Evolutionary conservation across 2,329 filamentous ascomycete species (phyloP).

Genomic region (Cladophialophora bantiana): DNA sequence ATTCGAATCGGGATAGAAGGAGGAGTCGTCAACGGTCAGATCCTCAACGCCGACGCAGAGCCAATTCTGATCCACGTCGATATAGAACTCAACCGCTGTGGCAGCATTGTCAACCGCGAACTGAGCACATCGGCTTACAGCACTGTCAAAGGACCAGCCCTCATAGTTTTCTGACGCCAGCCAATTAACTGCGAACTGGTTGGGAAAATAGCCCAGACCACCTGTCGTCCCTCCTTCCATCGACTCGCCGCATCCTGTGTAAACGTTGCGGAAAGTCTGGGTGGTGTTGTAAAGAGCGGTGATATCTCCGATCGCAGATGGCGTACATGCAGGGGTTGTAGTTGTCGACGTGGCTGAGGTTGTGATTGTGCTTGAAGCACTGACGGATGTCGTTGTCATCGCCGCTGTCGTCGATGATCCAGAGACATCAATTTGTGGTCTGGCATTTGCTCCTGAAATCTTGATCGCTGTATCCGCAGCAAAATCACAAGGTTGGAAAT

Average conservation of each 20-base stretch:
- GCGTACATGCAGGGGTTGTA: constrained; percentile 9
- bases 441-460: constrained; percentile 15
- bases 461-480: constrained; percentile 13
- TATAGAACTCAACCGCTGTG: constrained; percentile 13
- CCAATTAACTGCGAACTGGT: constrained; percentile 17
- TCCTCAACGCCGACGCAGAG: constrained; percentile 15
- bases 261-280: constrained; percentile 18
- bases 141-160: constrained; percentile 10
- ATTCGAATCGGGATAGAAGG: constrained; percentile 11
- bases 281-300: constrained; percentile 14
- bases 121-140: constrained; percentile 17
- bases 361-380: constrained; percentile 10
- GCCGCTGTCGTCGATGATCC: background rate
- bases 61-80: constrained; percentile 21
- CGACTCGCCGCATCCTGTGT: constrained; percentile 16
- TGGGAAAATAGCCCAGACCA: constrained; percentile 9
- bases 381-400: background rate
- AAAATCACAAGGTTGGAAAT: constrained; percentile 15
- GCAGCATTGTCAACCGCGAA: constrained; percentile 13
- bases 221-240: constrained; percentile 11
- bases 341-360: constrained; percentile 16
- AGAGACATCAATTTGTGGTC: constrained; percentile 8
- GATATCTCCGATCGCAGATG: constrained; percentile 17
- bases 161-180: constrained; percentile 9
- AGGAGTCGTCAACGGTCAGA: constrained; percentile 6